A percentile compares a stretch with the other conserved stretches of the same genome.
These are phyloP conservation scores for Apostasia shenzhenica DNA, from an alignment of 106 monocot species.

Conservation along the genomic window DNA sequence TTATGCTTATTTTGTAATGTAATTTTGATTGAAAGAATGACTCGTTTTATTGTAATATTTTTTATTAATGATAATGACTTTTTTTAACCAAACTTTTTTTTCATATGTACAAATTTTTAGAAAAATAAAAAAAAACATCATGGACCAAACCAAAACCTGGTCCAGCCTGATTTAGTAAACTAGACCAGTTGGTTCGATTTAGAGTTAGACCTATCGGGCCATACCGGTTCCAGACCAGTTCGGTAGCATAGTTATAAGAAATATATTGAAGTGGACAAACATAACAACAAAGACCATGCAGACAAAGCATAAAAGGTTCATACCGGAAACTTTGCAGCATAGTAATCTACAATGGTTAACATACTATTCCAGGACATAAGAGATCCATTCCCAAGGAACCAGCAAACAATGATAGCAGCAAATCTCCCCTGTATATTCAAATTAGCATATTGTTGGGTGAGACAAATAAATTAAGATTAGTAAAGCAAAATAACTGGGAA, in stretches of 20 bases:
- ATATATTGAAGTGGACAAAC: background rate
- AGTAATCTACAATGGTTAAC: conserved; percentile 59
- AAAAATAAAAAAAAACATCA: too few relatives aligned
- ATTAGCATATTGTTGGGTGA: background rate
- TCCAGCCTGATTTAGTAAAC: too few relatives aligned
- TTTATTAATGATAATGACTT: too few relatives aligned
- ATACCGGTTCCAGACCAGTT: too few relatives aligned
- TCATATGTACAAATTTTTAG: too few relatives aligned
- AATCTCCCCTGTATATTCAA: conserved; percentile 3
- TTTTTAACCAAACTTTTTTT: too few relatives aligned
- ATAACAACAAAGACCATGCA: background rate
- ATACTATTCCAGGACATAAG: conserved; percentile 71
- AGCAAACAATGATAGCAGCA: conserved; percentile 16
- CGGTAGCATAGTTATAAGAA: background rate
- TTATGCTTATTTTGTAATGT: too few relatives aligned
- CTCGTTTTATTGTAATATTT: too few relatives aligned
- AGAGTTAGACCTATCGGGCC: too few relatives aligned
- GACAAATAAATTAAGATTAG: background rate
- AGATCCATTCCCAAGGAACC: conserved; percentile 41
- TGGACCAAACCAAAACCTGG: too few relatives aligned
- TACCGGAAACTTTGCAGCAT: conserved; percentile 26
- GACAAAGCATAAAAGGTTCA: background rate
- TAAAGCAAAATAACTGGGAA: background rate
- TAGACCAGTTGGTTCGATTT: too few relatives aligned
- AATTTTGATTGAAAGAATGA: too few relatives aligned